Evolutionary conservation across 352 stramenopile species (phyloP).

Genomic region (Globisporangium splendens): DNA sequence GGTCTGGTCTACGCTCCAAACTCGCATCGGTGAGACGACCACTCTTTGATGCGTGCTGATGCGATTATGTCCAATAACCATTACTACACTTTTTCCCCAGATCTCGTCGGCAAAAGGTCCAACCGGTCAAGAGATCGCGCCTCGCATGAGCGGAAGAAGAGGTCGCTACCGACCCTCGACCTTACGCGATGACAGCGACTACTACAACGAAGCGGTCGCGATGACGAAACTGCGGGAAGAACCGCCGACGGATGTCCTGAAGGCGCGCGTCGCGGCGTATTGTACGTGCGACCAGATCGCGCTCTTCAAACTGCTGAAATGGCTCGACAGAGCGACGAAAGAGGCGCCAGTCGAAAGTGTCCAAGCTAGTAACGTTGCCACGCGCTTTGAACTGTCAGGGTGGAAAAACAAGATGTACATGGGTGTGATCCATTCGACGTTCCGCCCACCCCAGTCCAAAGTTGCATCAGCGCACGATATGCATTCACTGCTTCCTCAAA

Average conservation of each 20-base stretch:
- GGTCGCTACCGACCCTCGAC: constrained; percentile 16
- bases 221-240: constrained; percentile 25
- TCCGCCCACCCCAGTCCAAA: constrained; percentile 5
- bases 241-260: constrained; percentile 32
- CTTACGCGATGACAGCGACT: constrained; percentile 11
- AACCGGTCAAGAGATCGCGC: constrained; percentile 5
- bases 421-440: constrained; percentile 59
- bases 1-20: constrained; percentile 33
- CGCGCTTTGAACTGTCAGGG: constrained; percentile 11
- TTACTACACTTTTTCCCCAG: neutral
- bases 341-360: constrained; percentile 1
- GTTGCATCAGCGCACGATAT: constrained; percentile 5
- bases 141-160: constrained; percentile 19
- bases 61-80: neutral
- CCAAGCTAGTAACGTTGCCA: neutral
- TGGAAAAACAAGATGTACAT: constrained; percentile 75
- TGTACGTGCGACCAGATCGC: constrained; percentile 68
- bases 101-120: constrained; percentile 3
- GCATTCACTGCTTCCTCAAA: constrained; percentile 30
- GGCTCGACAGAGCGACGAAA: constrained; percentile 36
- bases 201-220: constrained; percentile 42
- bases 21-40: constrained; percentile 13
- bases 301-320: constrained; percentile 74
- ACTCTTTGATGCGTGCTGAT: neutral
- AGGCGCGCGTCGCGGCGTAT: constrained; percentile 57